Evolutionary conservation across 2,329 filamentous ascomycete genomes (phyloP).

Genomic region (Paraphaeosphaeria sporulosa): DNA sequence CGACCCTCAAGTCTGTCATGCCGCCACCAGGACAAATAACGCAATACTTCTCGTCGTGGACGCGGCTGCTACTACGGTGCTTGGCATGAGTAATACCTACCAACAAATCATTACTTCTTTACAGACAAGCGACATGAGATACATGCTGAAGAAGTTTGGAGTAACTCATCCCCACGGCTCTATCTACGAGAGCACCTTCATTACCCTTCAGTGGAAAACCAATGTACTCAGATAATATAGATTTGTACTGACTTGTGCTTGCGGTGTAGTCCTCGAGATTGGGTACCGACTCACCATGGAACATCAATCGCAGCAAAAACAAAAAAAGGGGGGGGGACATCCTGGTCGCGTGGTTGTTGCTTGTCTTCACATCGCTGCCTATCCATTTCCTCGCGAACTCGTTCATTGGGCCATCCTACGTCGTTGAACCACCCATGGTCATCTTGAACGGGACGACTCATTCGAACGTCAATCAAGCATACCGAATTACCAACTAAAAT

Average conservation of each 20-base stretch:
- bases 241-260: not conserved
- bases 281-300: constrained; percentile 44
- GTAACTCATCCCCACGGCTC: not conserved
- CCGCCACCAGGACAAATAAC: constrained; percentile 30
- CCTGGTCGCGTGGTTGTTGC: constrained; percentile 38
- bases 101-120: constrained; percentile 41
- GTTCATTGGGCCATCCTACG: constrained; percentile 33
- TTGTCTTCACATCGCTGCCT: constrained; percentile 34
- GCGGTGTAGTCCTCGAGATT: constrained; percentile 30
- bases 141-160: constrained; percentile 36
- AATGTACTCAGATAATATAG: not conserved
- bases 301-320: constrained; percentile 43
- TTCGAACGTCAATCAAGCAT: not conserved
- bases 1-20: constrained; percentile 25
- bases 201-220: not conserved
- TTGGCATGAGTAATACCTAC: constrained; percentile 45
- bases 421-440: constrained; percentile 19
- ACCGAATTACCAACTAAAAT: not conserved
- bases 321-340: constrained; percentile 23
- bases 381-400: constrained; percentile 43
- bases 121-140: constrained; percentile 33
- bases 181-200: no score
- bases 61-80: constrained; percentile 38
- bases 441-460: constrained; percentile 20
- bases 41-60: constrained; percentile 38